Evolutionary conservation across 2,329 filamentous ascomycete species (phyloP).

Genomic region (Trichoderma hamatum): DNA sequence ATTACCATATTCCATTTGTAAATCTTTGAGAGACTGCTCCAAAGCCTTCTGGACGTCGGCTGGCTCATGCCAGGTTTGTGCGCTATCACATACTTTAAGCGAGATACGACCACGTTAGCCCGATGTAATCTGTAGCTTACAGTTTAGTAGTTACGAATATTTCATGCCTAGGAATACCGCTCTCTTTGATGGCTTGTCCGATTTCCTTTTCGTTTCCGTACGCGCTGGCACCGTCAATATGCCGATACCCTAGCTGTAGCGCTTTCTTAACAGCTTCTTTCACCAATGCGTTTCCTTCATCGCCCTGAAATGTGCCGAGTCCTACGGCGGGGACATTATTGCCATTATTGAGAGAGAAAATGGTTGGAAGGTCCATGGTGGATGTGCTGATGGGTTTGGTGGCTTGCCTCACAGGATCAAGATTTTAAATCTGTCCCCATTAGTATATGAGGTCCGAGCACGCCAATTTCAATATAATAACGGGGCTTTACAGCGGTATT

Average conservation of each 20-base stretch:
- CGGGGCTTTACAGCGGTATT: background rate
- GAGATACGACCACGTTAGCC: background rate
- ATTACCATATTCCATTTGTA: conserved; percentile 13
- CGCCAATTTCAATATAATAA: background rate
- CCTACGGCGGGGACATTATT: background rate
- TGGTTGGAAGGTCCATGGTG: background rate
- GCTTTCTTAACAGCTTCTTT: background rate
- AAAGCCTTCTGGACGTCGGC: conserved; percentile 7
- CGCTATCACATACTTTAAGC: background rate
- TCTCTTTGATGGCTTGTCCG: conserved; percentile 5
- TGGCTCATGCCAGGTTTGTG: conserved; percentile 21
- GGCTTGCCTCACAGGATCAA: background rate
- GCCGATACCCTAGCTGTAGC: background rate
- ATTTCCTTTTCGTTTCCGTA: conserved; percentile 20
- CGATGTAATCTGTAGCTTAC: background rate
- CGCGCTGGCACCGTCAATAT: conserved; percentile 14
- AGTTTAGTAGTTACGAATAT: conserved; percentile 15
- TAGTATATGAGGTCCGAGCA: background rate
- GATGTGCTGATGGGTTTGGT: background rate
- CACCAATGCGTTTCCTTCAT: conserved; percentile 4
- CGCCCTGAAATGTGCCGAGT: conserved; percentile 8
- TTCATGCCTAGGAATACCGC: background rate
- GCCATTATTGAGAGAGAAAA: background rate
- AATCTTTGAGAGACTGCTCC: background rate
- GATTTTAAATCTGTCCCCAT: background rate